Evolutionary conservation across 2,329 filamentous ascomycete genomes (phyloP).

Genomic region (Cordyceps pruinosa): DNA sequence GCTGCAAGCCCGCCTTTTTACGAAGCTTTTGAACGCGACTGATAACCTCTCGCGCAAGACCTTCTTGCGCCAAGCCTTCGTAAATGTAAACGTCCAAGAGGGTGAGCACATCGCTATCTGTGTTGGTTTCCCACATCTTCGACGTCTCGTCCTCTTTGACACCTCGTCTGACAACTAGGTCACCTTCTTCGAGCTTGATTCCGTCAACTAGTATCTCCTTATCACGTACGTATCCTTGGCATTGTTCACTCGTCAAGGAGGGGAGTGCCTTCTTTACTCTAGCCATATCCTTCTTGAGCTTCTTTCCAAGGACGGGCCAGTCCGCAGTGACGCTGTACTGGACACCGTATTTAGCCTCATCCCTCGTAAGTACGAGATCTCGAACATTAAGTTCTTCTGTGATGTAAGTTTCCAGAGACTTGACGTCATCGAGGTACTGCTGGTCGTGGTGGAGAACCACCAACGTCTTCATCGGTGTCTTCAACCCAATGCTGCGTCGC

Average conservation of each 20-base stretch:
- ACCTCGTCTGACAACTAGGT: conserved; percentile 70
- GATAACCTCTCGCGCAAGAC: conserved; percentile 85
- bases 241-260: conserved; percentile 67
- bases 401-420: conserved; percentile 81
- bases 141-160: conserved; percentile 66
- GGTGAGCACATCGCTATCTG: conserved; percentile 81
- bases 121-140: conserved; percentile 76
- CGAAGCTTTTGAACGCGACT: conserved; percentile 86
- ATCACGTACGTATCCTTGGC: conserved; percentile 67
- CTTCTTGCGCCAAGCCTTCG: conserved; percentile 80
- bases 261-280: conserved; percentile 90
- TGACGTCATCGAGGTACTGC: conserved; percentile 79
- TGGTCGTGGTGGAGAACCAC: conserved; percentile 80
- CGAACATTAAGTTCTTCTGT: conserved; percentile 86
- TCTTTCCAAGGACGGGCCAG: conserved; percentile 92
- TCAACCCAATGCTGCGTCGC: conserved; percentile 74
- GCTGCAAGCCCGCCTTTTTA: conserved; percentile 85
- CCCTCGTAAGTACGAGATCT: conserved; percentile 74
- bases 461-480: conserved; percentile 83
- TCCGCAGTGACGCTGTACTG: conserved; percentile 86
- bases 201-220: conserved; percentile 78
- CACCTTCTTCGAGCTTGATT: conserved; percentile 73
- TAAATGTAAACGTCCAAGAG: conserved; percentile 81
- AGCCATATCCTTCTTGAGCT: conserved; percentile 89
- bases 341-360: conserved; percentile 87